Base-by-base conservation (phyloP, 2,329 filamentous ascomycete species). In the Aspergillus sp. region DNA sequence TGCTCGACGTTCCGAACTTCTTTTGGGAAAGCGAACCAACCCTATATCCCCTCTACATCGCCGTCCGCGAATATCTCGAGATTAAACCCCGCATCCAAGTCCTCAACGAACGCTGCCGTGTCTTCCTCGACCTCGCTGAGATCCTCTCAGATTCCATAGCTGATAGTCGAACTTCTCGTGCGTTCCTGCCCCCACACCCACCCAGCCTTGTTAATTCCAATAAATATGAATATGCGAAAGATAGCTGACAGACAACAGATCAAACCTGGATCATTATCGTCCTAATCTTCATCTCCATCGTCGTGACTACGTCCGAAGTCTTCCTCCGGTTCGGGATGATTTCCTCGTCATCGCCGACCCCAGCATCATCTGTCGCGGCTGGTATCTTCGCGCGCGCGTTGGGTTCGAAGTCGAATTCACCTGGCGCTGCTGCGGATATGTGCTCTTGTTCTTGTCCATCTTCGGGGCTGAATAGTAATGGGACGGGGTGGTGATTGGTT, bases 241-340 rank as follows among this genome's bases (percentile, higher is more conserved):
- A 2, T 10, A 35, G 33, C 34, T 36, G 28, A 46, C 29, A 42
- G 7, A 19, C 19, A 41, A 39, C 41, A 74, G 72, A 79, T 55
- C 94, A 96, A 64, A 98, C 93, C 1, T 97, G 91, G 91, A 97
- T 98, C 66, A 85, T 97, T 67, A 98, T 98, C 60, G 77, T 95
- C 41, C 79, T 98, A 41, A 98, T 98, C 62, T 69, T 94, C 41
- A 74, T 97, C 55, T 91, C 85, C 62, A 97, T 98, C 60, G 74
- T 89, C 44, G 88, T 98, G 45, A 97, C 93, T 2, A 85, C 88
- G 43, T 83, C 85, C 3, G 93, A 98, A 70, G 91, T 97, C 6
- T 81, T 85, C 46, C 73, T 98, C 43, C 79, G 93, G 5, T 97
- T 97, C 62, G 82, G 77, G 29, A 85, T 95, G 45, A 70, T 95